Percentiles rank a stretch among this genome's conserved stretches.
These are phyloP conservation scores for Vitis hybrid DNA, from an alignment of 177 flowering plant genomes.

Conservation along the genomic window DNA sequence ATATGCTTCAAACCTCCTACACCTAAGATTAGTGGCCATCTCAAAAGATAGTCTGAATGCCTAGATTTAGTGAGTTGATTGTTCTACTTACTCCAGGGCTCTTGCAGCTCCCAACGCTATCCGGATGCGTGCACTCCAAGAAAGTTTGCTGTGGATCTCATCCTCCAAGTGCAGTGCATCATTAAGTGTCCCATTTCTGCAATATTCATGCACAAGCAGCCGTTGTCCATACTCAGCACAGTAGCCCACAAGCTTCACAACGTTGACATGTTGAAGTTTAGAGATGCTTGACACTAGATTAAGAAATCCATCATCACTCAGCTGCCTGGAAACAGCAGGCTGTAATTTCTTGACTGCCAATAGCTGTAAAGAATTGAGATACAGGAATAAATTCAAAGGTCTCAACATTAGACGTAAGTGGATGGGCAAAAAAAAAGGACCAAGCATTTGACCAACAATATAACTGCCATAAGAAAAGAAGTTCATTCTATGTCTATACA, in stretches of 20 bases:
- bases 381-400: conserved; percentile 6
- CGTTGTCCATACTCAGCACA: conserved; percentile 80
- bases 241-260: conserved; percentile 81
- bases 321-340: conserved; percentile 28
- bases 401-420: background rate
- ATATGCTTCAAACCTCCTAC: too few species aligned
- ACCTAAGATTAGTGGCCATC: background rate
- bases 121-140: conserved; percentile 73
- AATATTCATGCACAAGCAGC: conserved; percentile 71
- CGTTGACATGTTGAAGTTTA: conserved; percentile 57
- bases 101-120: conserved; percentile 88
- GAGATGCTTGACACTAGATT: conserved; percentile 57
- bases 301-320: conserved; percentile 57
- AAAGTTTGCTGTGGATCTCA: conserved; percentile 51
- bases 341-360: conserved; percentile 85
- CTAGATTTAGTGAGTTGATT: background rate
- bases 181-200: conserved; percentile 66
- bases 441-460: too few species aligned
- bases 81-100: conserved; percentile 80
- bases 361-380: conserved; percentile 38
- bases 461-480: too few species aligned
- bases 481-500: too few species aligned
- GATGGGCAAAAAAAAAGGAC: background rate
- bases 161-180: conserved; percentile 80
- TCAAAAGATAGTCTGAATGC: background rate